Evolutionary conservation across 345 rosid genomes (phyloP).

Genomic region (Leavenworthia alabamica): DNA sequence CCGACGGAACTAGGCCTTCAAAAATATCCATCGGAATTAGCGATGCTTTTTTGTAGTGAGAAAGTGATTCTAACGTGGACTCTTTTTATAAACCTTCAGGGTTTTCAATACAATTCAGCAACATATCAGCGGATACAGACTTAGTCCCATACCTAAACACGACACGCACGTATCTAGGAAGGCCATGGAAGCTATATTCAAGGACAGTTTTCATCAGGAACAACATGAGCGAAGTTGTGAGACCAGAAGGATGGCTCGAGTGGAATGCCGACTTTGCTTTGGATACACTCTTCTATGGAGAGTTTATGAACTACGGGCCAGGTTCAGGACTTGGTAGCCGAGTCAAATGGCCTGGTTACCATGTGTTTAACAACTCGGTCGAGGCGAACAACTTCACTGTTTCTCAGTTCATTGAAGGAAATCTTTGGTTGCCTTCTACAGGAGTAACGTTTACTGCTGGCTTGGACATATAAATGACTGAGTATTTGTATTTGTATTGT

Average conservation of each 20-base stretch:
- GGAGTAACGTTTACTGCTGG: conserved; percentile 45
- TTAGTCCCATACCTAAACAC: conserved; percentile 42
- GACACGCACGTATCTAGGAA: conserved; percentile 64
- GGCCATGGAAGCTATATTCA: conserved; percentile 87
- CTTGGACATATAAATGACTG: conserved; percentile 1
- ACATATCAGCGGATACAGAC: conserved; percentile 59
- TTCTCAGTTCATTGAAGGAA: conserved; percentile 60
- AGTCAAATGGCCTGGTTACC: conserved; percentile 84
- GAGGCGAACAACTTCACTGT: conserved; percentile 66
- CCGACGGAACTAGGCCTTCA: too few relatives aligned
- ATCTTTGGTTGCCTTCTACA: conserved; percentile 65
- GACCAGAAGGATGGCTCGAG: conserved; percentile 83
- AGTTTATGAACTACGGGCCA: conserved; percentile 62
- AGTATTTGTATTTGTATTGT: conserved; percentile 1
- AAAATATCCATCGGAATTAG: too few relatives aligned
- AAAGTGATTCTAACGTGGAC: neutral
- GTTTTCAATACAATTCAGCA: conserved; percentile 84
- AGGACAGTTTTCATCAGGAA: conserved; percentile 76
- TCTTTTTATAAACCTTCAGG: conserved; percentile 34
- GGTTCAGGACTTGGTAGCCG: conserved; percentile 48
- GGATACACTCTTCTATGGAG: conserved; percentile 64
- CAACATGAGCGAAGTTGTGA: conserved; percentile 42
- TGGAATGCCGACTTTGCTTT: conserved; percentile 60
- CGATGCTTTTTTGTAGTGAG: too few relatives aligned
- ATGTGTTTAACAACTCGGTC: conserved; percentile 31